phyloP scores from a whole-genome alignment of 1,284 basidiomycete species.

The Porphyrellus sp. region DNA sequence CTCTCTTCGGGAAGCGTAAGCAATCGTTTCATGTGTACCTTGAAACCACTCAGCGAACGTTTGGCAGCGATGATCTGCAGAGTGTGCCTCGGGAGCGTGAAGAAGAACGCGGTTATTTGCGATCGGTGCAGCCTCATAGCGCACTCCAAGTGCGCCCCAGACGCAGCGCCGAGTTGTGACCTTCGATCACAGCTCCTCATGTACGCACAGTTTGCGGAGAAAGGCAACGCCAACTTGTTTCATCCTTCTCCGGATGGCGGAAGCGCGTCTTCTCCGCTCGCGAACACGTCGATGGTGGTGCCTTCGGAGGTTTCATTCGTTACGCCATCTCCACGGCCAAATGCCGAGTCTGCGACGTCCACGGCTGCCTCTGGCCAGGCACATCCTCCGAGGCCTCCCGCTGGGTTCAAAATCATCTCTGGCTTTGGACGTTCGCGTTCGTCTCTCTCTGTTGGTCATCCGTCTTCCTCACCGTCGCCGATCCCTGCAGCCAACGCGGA shows the following conservation, averaged over 20 bases:
- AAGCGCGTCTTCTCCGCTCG: conserved; percentile 26
- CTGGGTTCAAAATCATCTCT: conserved; percentile 59
- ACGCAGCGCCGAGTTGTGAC: conserved; percentile 80
- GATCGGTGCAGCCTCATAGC: conserved; percentile 87
- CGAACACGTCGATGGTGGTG: conserved; percentile 42
- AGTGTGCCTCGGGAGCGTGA: conserved; percentile 77
- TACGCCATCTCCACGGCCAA: conserved; percentile 48
- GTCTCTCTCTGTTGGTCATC: conserved; percentile 27
- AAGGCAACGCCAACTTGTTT: conserved; percentile 54
- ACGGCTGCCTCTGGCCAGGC: conserved; percentile 29
- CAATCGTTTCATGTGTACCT: conserved; percentile 13
- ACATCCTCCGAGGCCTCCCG: conserved; percentile 44
- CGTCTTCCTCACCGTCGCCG: conserved; percentile 32
- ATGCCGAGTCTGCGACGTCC: conserved; percentile 44
- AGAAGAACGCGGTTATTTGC: conserved; percentile 86
- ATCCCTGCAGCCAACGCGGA: conserved; percentile 20
- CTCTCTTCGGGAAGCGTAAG: conserved; percentile 88
- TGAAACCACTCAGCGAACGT: conserved; percentile 18
- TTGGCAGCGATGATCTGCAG: conserved; percentile 78
- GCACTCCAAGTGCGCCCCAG: conserved; percentile 74
- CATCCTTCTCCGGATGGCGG: conserved; percentile 51
- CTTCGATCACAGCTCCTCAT: conserved; percentile 71
- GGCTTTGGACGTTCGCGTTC: conserved; percentile 64
- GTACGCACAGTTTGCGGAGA: conserved; percentile 71
- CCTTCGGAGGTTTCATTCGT: conserved; percentile 53